Conservation (phyloP, 2,329 filamentous ascomycete species). For the Fusarium goolgardi region DNA sequence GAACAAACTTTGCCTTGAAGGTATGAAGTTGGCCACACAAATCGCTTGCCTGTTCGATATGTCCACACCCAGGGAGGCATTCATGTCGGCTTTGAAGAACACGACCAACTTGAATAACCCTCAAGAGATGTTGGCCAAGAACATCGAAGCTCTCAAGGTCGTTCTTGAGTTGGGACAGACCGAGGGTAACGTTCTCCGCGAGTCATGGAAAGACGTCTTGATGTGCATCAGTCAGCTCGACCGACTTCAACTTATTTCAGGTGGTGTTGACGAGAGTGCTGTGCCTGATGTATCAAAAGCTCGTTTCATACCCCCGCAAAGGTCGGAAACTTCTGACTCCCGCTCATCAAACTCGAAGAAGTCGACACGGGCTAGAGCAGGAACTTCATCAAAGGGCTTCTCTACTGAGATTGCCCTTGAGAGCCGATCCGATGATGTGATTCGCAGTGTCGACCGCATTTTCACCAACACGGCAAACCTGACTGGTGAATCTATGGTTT, state of each 20-base stretch:
- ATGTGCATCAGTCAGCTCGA: slow-evolving; percentile 97
- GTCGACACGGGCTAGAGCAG: slow-evolving; percentile 62
- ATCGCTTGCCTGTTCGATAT: slow-evolving; percentile 95
- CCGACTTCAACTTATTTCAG: slow-evolving; percentile 91
- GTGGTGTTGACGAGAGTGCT: slow-evolving; percentile 91
- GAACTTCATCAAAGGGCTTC: slow-evolving; percentile 72
- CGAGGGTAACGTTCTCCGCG: slow-evolving; percentile 88
- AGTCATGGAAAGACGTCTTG: slow-evolving; percentile 95
- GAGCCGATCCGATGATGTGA: slow-evolving; percentile 90
- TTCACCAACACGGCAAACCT: slow-evolving; percentile 97
- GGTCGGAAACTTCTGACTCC: slow-evolving; percentile 65
- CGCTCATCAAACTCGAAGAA: slow-evolving; percentile 73
- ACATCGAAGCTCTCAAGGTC: slow-evolving; percentile 92
- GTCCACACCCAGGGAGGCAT: slow-evolving; percentile 92
- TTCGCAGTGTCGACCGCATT: slow-evolving; percentile 92
- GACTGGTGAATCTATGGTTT: slow-evolving; percentile 92
- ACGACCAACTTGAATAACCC: slow-evolving; percentile 97
- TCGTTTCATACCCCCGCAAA: slow-evolving; percentile 72
- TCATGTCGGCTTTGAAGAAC: slow-evolving; percentile 91
- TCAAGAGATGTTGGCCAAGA: slow-evolving; percentile 94
- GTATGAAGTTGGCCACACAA: slow-evolving; percentile 91
- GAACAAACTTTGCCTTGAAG: slow-evolving; percentile 92
- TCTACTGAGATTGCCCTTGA: slow-evolving; percentile 88
- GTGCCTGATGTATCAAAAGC: slow-evolving; percentile 93
- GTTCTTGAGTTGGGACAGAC: slow-evolving; percentile 91